Evolutionary conservation across 805 yeast species (phyloP).

Genomic region (Suhomyces sp.): DNA sequence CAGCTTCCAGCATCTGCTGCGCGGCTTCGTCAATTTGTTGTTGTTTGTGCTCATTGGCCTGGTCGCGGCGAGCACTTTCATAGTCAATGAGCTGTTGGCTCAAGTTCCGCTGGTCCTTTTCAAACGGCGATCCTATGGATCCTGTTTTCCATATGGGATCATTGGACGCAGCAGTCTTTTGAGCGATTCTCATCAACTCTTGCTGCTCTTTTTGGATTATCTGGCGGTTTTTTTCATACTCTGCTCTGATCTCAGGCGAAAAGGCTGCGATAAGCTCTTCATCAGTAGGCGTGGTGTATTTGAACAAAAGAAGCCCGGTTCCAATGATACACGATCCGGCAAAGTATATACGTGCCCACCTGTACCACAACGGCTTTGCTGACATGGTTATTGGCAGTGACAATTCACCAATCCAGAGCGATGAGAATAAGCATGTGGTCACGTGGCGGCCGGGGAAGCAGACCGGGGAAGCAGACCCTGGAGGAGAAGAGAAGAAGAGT

Average conservation of each 20-base stretch:
- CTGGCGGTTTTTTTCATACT: conserved; percentile 63
- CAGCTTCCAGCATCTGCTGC: conserved; percentile 27
- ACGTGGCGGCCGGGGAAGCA: neutral
- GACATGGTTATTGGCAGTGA: neutral
- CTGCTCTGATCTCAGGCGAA: conserved; percentile 80
- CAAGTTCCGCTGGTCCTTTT: conserved; percentile 36
- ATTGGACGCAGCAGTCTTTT: conserved; percentile 59
- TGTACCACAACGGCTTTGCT: conserved; percentile 48
- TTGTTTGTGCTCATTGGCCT: conserved; percentile 39
- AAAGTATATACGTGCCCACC: conserved; percentile 57
- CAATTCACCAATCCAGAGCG: neutral
- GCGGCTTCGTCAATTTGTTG: conserved; percentile 33
- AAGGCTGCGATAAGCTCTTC: conserved; percentile 70
- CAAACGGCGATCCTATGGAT: conserved; percentile 67
- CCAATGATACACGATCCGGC: conserved; percentile 69
- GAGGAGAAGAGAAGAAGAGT: too few relatives aligned
- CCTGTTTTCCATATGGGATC: conserved; percentile 88
- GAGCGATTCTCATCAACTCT: conserved; percentile 64
- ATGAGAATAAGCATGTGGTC: neutral
- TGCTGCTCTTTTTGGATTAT: conserved; percentile 67
- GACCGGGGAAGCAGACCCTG: too few relatives aligned
- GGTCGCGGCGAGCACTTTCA: conserved; percentile 46
- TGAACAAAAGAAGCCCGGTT: conserved; percentile 66
- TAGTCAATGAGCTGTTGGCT: conserved; percentile 39
- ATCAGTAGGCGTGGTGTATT: conserved; percentile 80